Evolutionary conservation across 805 yeast species (phyloP), one percentile per base, ranked within the genome.

Genomic region (Candida parachauliodes): DNA sequence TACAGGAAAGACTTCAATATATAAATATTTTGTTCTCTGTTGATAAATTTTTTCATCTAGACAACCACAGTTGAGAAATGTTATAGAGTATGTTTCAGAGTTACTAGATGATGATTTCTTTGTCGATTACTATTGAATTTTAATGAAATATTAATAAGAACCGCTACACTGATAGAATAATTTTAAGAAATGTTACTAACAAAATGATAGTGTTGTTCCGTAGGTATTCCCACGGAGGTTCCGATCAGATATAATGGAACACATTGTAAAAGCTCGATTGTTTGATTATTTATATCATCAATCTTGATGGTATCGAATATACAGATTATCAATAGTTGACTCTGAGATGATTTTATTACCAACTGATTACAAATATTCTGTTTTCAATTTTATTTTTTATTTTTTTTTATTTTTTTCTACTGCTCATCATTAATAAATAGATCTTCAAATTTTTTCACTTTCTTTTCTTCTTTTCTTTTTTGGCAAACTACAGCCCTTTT

Each of bases 401-500:
- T 27, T 27, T 27, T 14, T 27, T 15, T 32, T 16, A 14, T 23
- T 6, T 26, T 26, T 26, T 26, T 12, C 28, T 6, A 11, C n/a
- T 26, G 7, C 8, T 8, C 8, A 14, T 20, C 19, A 9, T 8
- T 23, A 17, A 22, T 14, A 9, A n/a, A 37, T 23, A 32, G 17
- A 20, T 33, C 32, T 24, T 21, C 17, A 19, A 33, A 32, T 25
- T 7, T 15, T 26, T 34, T 32, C 32, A 26, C 14, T 21, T 36
- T 27, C 24, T 30, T 40, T 28, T 36, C 30, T 18, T 38, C 51
- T 62, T 64, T 55, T 49, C 32, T 59, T 57, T 65, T 62, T 55
- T 67, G 72, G 73, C 70, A 62, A 65, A 50, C 54, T 47, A 53
- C 55, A 62, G 62, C 68, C 70, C 51, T 41, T 47, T 46, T 18